Evolutionary conservation across 371 early-diverging fungal species (phyloP), one percentile per base, ranked within the genome.

Genomic region (Conidiobolus incongruus): DNA sequence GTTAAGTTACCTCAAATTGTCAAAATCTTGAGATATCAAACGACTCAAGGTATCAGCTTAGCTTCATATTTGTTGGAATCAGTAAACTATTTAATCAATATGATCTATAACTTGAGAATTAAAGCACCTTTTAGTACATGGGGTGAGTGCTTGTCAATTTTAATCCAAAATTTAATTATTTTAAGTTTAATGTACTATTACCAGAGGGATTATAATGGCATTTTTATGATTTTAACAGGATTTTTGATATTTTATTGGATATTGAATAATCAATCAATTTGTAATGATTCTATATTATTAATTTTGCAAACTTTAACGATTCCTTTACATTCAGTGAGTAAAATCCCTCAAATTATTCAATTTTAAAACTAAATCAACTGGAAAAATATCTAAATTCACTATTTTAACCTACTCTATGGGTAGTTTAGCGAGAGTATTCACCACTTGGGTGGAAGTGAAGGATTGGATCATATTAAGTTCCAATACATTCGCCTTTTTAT

Each of bases 1-100:
- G 77, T 94, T 49, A 96, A 96, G 60, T 65, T 96, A 19, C 97
- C 97, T 0, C 95, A 96, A 61, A 85, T 96, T 45, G 41, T 81
- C 47, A 91, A 87, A 48, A 90, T 96, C 23, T 23, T 87, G 22
- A 43, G 52, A 20, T 60, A 73, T 15, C 47, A 56, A 23, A 81
- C 84, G 7, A 79, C 75, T 1, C 60, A 70, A 31, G 96, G 96
- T 2, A 59, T 96, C 44, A 81, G 81, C 1, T 58, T 87, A 15
- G 42, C 66, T 8, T 73, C 83, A 4, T 81, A 80, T 51, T 38
- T 83, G 11, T 59, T 94, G 29, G 97, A 96, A 54, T 77, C 90
- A 5, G 47, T 76, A 10, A 74, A 82, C 28, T 72, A 75, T 40
- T 60, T 66, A 24, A 78, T 91, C 49, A 64, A 71, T 0, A 55